These are phyloP conservation scores for Zymoseptoria brevis DNA, from an alignment of 2,329 filamentous ascomycete genomes.

Conservation along the genomic window DNA sequence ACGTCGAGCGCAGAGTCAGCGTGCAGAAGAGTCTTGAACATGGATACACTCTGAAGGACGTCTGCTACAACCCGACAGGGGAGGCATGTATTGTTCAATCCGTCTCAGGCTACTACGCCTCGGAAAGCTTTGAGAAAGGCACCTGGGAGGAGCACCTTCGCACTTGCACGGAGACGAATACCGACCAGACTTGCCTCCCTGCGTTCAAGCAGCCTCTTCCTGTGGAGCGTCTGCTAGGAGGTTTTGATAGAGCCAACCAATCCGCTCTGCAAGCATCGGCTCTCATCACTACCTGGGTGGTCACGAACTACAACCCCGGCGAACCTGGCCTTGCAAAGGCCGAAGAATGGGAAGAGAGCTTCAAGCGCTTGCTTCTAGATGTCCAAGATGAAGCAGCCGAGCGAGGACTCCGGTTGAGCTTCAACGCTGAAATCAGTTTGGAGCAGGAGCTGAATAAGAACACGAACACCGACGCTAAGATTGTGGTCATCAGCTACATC, in stretches of 20 bases:
- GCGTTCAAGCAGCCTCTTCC: constrained; percentile 84
- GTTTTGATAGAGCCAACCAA: constrained; percentile 54
- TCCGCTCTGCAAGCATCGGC: constrained; percentile 64
- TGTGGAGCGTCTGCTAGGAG: constrained; percentile 77
- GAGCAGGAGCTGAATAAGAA: constrained; percentile 96
- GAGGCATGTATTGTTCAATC: constrained; percentile 89
- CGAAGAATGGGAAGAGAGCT: constrained; percentile 79
- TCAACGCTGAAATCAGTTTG: constrained; percentile 89
- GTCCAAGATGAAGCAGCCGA: constrained; percentile 71
- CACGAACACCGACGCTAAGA: constrained; percentile 96
- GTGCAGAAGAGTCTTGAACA: constrained; percentile 62
- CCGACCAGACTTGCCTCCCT: constrained; percentile 57
- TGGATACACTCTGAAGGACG: constrained; percentile 65
- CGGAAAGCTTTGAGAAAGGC: constrained; percentile 43
- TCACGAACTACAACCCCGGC: constrained; percentile 75
- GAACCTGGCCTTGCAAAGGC: constrained; percentile 62
- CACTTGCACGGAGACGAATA: constrained; percentile 66
- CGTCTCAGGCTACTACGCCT: constrained; percentile 76
- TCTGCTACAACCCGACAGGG: constrained; percentile 90
- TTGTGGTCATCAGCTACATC: constrained; percentile 90
- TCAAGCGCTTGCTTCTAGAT: constrained; percentile 66
- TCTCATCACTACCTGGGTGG: constrained; percentile 87
- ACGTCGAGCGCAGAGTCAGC: constrained; percentile 70
- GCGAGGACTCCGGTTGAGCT: constrained; percentile 78
- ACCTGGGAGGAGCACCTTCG: constrained; percentile 66